Evolutionary conservation across 2,329 filamentous ascomycete genomes (phyloP), one percentile per base, ranked within the genome.

Genomic region (Fusarium albidum): DNA sequence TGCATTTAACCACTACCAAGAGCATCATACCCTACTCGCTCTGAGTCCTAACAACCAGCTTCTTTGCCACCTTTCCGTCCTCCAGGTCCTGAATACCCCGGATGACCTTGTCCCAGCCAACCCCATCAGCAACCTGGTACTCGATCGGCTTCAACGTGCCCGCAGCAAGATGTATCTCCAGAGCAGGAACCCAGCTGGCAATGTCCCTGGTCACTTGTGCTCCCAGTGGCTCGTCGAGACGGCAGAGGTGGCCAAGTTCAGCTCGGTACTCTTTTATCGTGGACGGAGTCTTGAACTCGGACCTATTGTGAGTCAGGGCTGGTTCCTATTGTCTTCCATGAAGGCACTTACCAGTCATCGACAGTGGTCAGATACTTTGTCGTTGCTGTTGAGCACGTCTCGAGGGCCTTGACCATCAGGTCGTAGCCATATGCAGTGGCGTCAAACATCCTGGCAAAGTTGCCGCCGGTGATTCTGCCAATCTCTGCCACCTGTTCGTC

Each of bases 361-460:
- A 69, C 69, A 0, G 69, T 71, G 1, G 66, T 55, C 33, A 74
- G 71, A 34, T 67, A 69, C 43, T 74, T 75, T 4, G 41, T 32
- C 9, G 41, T 27, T 2, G 47, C 65, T 3, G 50, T 60, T 2
- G 70, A 67, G 9, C 60, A 39, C 5, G 12, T 55, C 32, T 62
- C 57, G 1, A 76, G 63, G 11, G 69, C 69, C 38, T 66, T 65
- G 31, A 71, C 57, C 17, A 69, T 73, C 1, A 69, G 52, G 9
- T 71, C 64, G 8, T 66, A 58, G 2, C 67, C 65, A 33, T 64
- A 51, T 1, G 65, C 64, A 28, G 67, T 71, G 5, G 72, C 59
- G 39, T 77, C 74, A 28, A 73, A 68, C 1, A 76, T 61, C 4
- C 66, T 62, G 14, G 57, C 49, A 45, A 74, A 74, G 7, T 69